Conservation (phyloP, 2,329 filamentous ascomycete species). For the Dothideomycetes sp. region DNA sequence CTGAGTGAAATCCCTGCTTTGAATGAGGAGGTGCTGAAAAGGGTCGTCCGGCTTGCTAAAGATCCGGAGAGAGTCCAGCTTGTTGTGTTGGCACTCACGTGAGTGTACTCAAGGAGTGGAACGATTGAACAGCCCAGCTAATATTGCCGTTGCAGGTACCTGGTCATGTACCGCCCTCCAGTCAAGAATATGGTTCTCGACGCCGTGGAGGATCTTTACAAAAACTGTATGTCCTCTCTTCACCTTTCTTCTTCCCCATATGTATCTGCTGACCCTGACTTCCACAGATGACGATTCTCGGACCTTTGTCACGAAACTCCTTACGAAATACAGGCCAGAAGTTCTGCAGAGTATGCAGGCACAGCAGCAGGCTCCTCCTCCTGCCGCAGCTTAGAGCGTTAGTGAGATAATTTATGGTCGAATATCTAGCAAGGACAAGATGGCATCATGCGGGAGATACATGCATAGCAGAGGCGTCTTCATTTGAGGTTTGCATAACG, state of each 20-base stretch:
- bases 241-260: background rate
- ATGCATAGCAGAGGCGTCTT: too few relatives aligned
- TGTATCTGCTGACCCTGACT: conserved; percentile 2
- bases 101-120: conserved; percentile 16
- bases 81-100: conserved; percentile 47
- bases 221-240: conserved; percentile 36
- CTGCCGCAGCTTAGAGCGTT: background rate
- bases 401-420: too few relatives aligned
- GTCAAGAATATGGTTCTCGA: conserved; percentile 46
- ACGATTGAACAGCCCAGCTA: conserved; percentile 4
- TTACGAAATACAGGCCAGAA: conserved; percentile 45
- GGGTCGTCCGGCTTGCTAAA: conserved; percentile 53
- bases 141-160: conserved; percentile 30
- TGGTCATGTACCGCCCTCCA: conserved; percentile 49
- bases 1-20: conserved; percentile 83
- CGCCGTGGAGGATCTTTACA: conserved; percentile 47
- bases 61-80: conserved; percentile 53
- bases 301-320: conserved; percentile 40
- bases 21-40: conserved; percentile 57
- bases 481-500: too few relatives aligned
- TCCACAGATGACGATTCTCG: conserved; percentile 31
- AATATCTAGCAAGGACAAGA: too few relatives aligned
- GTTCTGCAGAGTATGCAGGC: conserved; percentile 22
- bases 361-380: background rate
- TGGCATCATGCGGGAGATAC: too few relatives aligned